A percentile compares a stretch with the other conserved stretches of the same genome.
phyloP scores from a whole-genome alignment of 306 rosid species.

The Trifolium fragiferum region DNA sequence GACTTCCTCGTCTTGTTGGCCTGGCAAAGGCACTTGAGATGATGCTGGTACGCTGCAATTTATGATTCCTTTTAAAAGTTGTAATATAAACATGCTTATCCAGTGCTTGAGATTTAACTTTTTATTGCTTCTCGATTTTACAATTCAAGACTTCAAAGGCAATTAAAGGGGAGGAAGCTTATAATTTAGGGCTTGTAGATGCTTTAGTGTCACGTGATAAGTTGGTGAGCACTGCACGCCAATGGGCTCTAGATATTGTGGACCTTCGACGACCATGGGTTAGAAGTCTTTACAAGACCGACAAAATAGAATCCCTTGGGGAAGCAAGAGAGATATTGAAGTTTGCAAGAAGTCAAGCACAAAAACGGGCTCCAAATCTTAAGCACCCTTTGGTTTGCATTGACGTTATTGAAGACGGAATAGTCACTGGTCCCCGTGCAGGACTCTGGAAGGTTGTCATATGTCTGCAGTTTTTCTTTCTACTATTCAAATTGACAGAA shows the following conservation, averaged over 20 bases:
- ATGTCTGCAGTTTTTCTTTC: slow-evolving; percentile 40
- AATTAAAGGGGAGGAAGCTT: slow-evolving; percentile 83
- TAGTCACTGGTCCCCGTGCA: slow-evolving; percentile 76
- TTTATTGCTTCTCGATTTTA: slow-evolving; percentile 11
- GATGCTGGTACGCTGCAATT: slow-evolving; percentile 74
- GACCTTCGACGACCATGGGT: slow-evolving; percentile 78
- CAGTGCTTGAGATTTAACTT: slow-evolving; percentile 30
- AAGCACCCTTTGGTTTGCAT: slow-evolving; percentile 89
- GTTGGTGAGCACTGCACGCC: slow-evolving; percentile 77
- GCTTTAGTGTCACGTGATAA: slow-evolving; percentile 70
- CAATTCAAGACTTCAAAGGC: slow-evolving; percentile 74
- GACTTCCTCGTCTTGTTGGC: slow-evolving; percentile 99
- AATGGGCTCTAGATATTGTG: slow-evolving; percentile 83
- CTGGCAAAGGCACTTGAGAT: slow-evolving; percentile 90
- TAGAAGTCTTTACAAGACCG: slow-evolving; percentile 76
- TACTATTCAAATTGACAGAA: slow-evolving; percentile 20
- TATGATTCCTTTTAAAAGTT: slow-evolving; percentile 6
- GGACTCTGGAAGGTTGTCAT: slow-evolving; percentile 88
- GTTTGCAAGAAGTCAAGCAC: slow-evolving; percentile 76
- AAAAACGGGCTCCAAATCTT: slow-evolving; percentile 83
- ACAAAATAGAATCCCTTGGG: slow-evolving; percentile 85
- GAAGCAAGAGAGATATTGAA: slow-evolving; percentile 90
- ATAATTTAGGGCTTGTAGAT: slow-evolving; percentile 84
- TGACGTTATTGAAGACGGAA: slow-evolving; percentile 84
- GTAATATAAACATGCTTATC: slow-evolving; percentile 34